A percentile compares a stretch with the other conserved stretches of the same genome.
These are phyloP conservation scores for Nothophytophthora sp. DNA, from an alignment of 352 stramenopile species.

Conservation along the genomic window DNA sequence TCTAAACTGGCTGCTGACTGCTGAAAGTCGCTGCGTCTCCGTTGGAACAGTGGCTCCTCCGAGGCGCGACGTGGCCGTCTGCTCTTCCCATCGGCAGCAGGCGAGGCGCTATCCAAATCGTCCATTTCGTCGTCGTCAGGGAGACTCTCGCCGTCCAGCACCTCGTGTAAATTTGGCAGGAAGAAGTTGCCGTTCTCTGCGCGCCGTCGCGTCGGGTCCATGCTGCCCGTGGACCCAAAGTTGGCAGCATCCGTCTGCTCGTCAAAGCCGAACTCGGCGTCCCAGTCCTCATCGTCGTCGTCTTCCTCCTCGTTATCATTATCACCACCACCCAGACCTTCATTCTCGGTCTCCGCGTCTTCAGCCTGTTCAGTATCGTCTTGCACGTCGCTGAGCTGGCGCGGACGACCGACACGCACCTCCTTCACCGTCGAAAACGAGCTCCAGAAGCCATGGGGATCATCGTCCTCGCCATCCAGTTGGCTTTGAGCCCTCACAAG, in stretches of 20 bases:
- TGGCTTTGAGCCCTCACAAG: no score
- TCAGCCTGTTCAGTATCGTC: no score
- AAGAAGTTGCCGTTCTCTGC: conserved; percentile 88
- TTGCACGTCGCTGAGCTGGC: no score
- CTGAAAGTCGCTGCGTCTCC: conserved; percentile 36
- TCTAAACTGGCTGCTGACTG: conserved; percentile 39
- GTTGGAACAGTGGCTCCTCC: conserved; percentile 73
- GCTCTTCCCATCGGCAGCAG: conserved; percentile 24
- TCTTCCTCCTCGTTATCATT: conserved; percentile 8
- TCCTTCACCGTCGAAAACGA: no score
- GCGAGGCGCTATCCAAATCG: conserved; percentile 12
- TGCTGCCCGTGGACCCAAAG: conserved; percentile 30
- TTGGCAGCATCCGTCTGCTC: conserved; percentile 40
- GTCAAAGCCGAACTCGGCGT: conserved; percentile 81
- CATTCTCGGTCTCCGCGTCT: no score
- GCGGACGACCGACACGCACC: no score
- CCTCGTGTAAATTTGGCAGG: conserved; percentile 71
- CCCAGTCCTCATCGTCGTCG: conserved; percentile 57
- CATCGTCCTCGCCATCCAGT: no score
- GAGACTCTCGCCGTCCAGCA: conserved; percentile 74
- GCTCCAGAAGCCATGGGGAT: no score
- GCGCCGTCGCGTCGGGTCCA: conserved; percentile 60
- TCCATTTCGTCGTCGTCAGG: conserved; percentile 49
- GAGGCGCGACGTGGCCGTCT: conserved; percentile 26
- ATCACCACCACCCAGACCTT: no score